phyloP scores from a whole-genome alignment of 2,329 filamentous ascomycete species.

The Trichoderma harzianum region DNA sequence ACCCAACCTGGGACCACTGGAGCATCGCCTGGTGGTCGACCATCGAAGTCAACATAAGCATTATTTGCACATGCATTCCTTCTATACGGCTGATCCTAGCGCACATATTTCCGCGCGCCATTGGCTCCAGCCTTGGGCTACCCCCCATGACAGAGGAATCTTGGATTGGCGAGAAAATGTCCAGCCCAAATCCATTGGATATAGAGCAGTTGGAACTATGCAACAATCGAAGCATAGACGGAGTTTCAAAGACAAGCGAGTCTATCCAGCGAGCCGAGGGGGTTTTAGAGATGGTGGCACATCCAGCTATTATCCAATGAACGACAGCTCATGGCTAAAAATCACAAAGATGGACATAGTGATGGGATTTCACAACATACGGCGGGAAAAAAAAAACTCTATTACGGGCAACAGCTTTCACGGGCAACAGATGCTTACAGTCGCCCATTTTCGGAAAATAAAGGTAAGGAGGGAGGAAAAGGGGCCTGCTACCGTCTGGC shows the following conservation, averaged over 20 bases:
- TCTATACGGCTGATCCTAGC: constrained; percentile 31
- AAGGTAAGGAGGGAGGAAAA: not conserved
- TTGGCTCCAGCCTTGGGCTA: not conserved
- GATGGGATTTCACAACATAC: not conserved
- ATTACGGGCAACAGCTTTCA: not conserved
- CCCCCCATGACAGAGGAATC: not conserved
- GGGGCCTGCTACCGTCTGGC: not conserved
- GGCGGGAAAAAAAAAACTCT: not conserved
- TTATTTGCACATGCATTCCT: constrained; percentile 37
- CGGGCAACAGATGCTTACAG: not conserved
- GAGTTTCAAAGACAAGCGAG: not conserved
- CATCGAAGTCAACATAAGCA: constrained; percentile 35
- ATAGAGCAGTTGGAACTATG: constrained; percentile 9
- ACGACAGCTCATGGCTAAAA: no score
- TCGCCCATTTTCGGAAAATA: not conserved
- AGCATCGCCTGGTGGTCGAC: constrained; percentile 34
- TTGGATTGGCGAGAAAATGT: not conserved
- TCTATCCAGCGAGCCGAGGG: not conserved
- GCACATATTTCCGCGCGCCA: constrained; percentile 23
- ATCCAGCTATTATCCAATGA: no score
- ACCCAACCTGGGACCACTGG: constrained; percentile 32
- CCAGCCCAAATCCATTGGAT: not conserved
- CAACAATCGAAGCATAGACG: not conserved
- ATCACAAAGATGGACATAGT: not conserved
- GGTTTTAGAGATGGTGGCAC: not conserved